Evolutionary conservation across 768 basidiomycete genomes (phyloP).

Genomic region (Trametes punicea): DNA sequence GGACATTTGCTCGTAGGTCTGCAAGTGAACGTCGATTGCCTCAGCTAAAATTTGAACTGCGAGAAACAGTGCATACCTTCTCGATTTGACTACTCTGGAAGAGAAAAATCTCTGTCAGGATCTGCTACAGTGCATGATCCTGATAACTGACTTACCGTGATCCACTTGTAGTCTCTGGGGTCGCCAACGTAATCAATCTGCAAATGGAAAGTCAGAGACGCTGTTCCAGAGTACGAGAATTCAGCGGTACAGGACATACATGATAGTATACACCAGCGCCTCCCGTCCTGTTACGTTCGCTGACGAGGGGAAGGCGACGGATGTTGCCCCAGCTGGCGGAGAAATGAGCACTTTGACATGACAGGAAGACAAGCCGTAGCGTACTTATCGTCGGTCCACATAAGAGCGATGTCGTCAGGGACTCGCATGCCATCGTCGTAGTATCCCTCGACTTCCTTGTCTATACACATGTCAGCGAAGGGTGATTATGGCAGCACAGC

Average conservation of each 20-base stretch:
- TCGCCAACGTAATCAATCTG: conserved; percentile 48
- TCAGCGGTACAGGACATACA: conserved; percentile 11
- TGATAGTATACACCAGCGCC: conserved; percentile 66
- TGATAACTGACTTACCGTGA: conserved; percentile 39
- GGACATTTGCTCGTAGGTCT: conserved; percentile 69
- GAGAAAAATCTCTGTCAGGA: background rate
- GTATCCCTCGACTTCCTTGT: conserved; percentile 64
- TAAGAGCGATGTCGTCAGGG: conserved; percentile 60
- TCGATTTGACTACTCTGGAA: conserved; percentile 49
- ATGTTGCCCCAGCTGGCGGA: conserved; percentile 63
- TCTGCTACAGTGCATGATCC: background rate
- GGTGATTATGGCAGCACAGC: background rate
- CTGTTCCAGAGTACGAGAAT: background rate
- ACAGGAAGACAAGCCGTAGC: background rate
- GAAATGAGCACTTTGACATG: no score
- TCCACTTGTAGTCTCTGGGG: conserved; percentile 71
- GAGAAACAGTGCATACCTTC: conserved; percentile 33
- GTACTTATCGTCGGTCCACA: conserved; percentile 75
- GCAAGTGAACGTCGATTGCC: background rate
- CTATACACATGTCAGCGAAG: conserved; percentile 17
- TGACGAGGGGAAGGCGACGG: conserved; percentile 51
- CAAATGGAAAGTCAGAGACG: background rate
- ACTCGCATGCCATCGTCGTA: conserved; percentile 61
- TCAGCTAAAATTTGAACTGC: background rate
- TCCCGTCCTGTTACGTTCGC: conserved; percentile 58